Evolutionary conservation across 177 flowering plant species (phyloP).

Genomic region (Tripterygium wilfordii): DNA sequence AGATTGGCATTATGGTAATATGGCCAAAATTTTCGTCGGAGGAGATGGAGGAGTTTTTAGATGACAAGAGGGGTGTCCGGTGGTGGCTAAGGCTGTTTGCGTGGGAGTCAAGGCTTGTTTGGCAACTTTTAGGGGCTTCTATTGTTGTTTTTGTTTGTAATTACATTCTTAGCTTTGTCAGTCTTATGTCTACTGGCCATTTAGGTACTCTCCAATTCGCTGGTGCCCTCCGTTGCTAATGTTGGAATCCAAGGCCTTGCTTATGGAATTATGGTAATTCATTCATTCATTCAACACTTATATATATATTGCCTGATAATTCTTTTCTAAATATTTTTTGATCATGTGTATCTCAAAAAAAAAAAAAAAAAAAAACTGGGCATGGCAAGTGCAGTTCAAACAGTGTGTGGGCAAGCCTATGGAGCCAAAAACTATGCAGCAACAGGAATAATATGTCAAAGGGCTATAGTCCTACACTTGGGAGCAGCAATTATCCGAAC

Average conservation of each 20-base stretch:
- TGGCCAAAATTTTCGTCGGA: conserved; percentile 35
- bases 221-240: conserved; percentile 60
- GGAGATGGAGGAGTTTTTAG: conserved; percentile 42
- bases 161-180: conserved; percentile 63
- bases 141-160: conserved; percentile 49
- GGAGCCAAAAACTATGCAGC: conserved; percentile 72
- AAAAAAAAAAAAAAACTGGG: too few species aligned
- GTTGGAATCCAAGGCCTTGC: conserved; percentile 88
- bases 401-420: conserved; percentile 75
- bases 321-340: too few species aligned
- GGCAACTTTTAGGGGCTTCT: conserved; percentile 55
- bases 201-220: conserved; percentile 62
- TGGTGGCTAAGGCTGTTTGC: conserved; percentile 38
- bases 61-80: conserved; percentile 16
- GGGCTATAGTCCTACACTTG: conserved; percentile 45
- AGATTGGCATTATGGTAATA: too few species aligned
- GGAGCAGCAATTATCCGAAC: conserved; percentile 59
- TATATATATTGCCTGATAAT: too few species aligned
- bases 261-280: conserved; percentile 77
- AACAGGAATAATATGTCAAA: too few species aligned
- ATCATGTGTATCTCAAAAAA: too few species aligned
- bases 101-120: conserved; percentile 70
- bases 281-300: too few species aligned
- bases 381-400: conserved; percentile 82
- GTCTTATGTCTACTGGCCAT: conserved; percentile 63